Evolutionary conservation across 768 basidiomycete species (phyloP).

Genomic region (Macrolepiota fuliginosa): DNA sequence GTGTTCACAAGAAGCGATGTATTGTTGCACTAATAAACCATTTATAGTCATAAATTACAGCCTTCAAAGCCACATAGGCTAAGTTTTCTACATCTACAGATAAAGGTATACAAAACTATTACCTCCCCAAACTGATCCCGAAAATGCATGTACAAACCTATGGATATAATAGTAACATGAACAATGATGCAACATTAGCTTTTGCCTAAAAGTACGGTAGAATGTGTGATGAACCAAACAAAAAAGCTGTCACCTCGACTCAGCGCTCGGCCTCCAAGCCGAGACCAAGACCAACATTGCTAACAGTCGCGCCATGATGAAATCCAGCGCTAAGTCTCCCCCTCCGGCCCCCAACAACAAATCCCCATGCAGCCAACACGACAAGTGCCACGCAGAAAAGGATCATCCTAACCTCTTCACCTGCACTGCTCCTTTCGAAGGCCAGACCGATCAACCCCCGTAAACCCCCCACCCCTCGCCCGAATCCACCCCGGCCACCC

Average conservation of each 20-base stretch:
- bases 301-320: neutral
- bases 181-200: neutral
- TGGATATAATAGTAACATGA: neutral
- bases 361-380: constrained; percentile 49
- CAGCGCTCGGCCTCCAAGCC: neutral
- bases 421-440: constrained; percentile 58
- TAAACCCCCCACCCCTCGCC: constrained; percentile 38
- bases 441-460: constrained; percentile 43
- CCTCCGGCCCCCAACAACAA: constrained; percentile 25
- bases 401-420: constrained; percentile 66
- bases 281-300: constrained; percentile 2
- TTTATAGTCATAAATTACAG: neutral
- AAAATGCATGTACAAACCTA: neutral
- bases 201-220: neutral
- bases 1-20: neutral
- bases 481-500: constrained; percentile 22
- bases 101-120: neutral
- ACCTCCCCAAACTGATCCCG: neutral
- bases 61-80: neutral
- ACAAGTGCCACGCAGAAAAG: constrained; percentile 50
- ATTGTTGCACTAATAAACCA: neutral
- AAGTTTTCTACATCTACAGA: neutral
- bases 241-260: neutral
- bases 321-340: neutral
- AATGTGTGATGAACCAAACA: neutral